phyloP scores from a whole-genome alignment of 371 early-diverging fungal species.

The Amoeboaphelidium protococcarum region DNA sequence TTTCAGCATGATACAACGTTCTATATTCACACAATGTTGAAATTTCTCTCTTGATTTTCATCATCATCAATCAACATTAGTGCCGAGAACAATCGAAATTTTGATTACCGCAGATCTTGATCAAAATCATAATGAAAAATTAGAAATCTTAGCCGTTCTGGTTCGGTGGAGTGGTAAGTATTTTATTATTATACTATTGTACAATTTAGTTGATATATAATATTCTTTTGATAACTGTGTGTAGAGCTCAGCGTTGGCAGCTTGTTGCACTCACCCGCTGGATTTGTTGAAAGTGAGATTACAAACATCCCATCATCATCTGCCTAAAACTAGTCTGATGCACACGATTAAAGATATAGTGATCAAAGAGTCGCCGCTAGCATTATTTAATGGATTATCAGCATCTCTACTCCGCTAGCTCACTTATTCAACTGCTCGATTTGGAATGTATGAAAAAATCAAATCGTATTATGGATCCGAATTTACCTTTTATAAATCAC shows the following conservation, averaged over 20 bases:
- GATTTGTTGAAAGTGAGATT: constrained; percentile 21
- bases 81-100: too few relatives aligned
- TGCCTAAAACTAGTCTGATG: constrained; percentile 17
- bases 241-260: constrained; percentile 1
- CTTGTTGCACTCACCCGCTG: constrained; percentile 15
- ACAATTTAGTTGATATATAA: too few relatives aligned
- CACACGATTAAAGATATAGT: constrained; percentile 9
- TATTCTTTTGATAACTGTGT: neutral
- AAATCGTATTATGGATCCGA: constrained; percentile 12
- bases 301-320: constrained; percentile 28
- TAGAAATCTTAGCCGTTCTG: too few relatives aligned
- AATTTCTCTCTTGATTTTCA: too few relatives aligned
- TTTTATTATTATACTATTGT: too few relatives aligned
- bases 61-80: too few relatives aligned
- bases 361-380: constrained; percentile 10
- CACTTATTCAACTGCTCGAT: constrained; percentile 21
- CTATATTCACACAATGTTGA: too few relatives aligned
- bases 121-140: too few relatives aligned
- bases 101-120: too few relatives aligned
- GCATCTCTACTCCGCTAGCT: constrained; percentile 22
- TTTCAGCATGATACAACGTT: too few relatives aligned
- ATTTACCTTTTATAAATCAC: constrained; percentile 7
- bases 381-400: constrained; percentile 18
- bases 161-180: too few relatives aligned
- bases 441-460: constrained; percentile 24